Evolutionary conservation across 352 stramenopile genomes (phyloP).

Genomic region (Phytophthora pisi): DNA sequence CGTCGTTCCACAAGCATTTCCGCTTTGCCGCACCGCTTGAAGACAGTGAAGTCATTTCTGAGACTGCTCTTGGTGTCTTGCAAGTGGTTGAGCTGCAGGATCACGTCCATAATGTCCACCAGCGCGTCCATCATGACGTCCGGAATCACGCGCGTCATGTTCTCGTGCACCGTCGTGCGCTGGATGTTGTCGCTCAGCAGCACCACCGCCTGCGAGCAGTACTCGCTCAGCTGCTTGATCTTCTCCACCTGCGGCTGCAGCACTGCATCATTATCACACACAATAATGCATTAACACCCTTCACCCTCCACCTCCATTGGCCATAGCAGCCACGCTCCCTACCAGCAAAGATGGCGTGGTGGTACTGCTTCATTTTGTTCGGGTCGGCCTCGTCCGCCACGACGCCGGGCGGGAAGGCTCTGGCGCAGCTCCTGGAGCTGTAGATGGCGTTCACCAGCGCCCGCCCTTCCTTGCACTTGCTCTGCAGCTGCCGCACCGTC

Average conservation of each 20-base stretch:
- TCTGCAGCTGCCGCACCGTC: constrained; percentile 56
- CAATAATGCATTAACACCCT: neutral
- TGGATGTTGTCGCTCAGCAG: constrained; percentile 78
- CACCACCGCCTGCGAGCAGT: constrained; percentile 58
- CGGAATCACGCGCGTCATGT: constrained; percentile 63
- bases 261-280: constrained; percentile 31
- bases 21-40: constrained; percentile 52
- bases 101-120: constrained; percentile 64
- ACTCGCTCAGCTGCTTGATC: constrained; percentile 60
- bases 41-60: constrained; percentile 77
- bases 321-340: constrained; percentile 25
- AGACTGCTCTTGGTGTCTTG: constrained; percentile 73
- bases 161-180: constrained; percentile 67
- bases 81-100: constrained; percentile 70
- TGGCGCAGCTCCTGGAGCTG: constrained; percentile 60
- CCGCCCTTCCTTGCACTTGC: constrained; percentile 36
- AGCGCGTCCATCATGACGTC: constrained; percentile 66
- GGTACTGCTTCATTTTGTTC: constrained; percentile 43
- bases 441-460: constrained; percentile 58
- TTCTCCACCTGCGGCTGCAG: constrained; percentile 67
- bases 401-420: constrained; percentile 45
- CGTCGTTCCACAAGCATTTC: neutral
- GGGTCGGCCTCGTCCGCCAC: constrained; percentile 29
- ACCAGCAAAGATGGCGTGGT: constrained; percentile 60
- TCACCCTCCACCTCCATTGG: neutral